Evolutionary conservation across 1,284 basidiomycete genomes (phyloP), one percentile per base, ranked within the genome.

Genomic region (Fomitopsis betulina): DNA sequence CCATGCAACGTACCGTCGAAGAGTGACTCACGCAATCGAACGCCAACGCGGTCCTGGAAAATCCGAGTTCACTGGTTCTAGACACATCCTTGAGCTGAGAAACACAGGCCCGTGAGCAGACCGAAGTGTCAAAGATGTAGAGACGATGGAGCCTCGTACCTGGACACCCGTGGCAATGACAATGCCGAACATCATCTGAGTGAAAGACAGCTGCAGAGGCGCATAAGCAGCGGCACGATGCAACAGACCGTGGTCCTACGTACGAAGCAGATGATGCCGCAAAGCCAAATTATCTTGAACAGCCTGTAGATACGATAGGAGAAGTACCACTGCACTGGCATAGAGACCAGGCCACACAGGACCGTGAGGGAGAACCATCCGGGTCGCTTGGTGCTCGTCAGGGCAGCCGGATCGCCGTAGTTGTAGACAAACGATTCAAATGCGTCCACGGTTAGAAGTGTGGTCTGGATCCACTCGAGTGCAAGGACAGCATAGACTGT

Each of bases 401-500:
- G 19, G 15, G 39, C 27, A 12, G 15, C 40, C 15, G 30, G 17
- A 40, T 55, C 15, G 17, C 53, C 53, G 40, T 55, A 55, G 23
- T 55, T 21, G 25, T 55, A 55, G 7, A 55, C 53, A 21, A 55
- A 55, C 1, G 30, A 21, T 21, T 55, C 40, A 15, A 55, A 43
- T 4, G 39, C 25, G 10, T 30, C 40, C 3, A 23, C 53, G n/a
- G 53, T 43, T 17, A 55, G 27, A 9, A 55, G 53, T 32, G 17
- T 27, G 2, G 53, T 55, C n/a, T 55, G 53, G 25, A 55, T 27
- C 53, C 53, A 55, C 37, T 55, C 53, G 10, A 55, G 30, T 1
- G 25, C 32, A 19, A 55, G 53, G 8, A 55, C 6, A 35, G n/a
- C 53, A 23, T 55, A 55, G 40, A 55, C 53, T 55, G 40, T 43